Base-by-base conservation (phyloP, 108 stramenopile species). In the Cyclostephanos tholiformis region DNA sequence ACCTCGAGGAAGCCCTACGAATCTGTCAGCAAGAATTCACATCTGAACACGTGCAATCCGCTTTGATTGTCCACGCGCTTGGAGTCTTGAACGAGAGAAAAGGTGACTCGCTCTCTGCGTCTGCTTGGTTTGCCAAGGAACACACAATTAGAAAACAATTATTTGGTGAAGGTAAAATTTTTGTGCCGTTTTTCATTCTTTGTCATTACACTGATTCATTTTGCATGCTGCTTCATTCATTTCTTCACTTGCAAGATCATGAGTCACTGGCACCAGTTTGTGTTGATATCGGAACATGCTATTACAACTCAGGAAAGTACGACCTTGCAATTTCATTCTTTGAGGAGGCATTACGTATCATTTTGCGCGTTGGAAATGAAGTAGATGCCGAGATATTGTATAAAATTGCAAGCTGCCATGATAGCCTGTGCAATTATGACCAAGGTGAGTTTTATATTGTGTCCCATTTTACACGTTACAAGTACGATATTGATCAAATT, bases 391-490 rank as follows among this genome's bases (percentile, higher is more conserved):
- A 76, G 52, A 14, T 58, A 14, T 58, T 82, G 69, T 82, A 82
- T 66, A 82, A 82, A 60, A 82, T 82, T 71, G 81, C 81, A 11
- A 82, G 81, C 74, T 82, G 81, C 38, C 81, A 82, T 51, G 81
- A 82, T 63, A 67, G 75, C 61, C 65, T 82, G n/a, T 75, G 81
- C 64, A 62, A 82, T 20, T 82, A 67, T 51, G 72, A 72, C 16
- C 60, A 82, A 82, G 78, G 78, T 72, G 43, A 63, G 65, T 38
- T 44, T 66, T 12, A 56, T 38, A 2, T 2, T 56, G 41, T 63
- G 20, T 25, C 16, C 26, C 48, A 26, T 20, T 17, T 38, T n/a
- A 67, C 55, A 53, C 13, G 30, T 32, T 17, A 30, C 35, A 23
- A 20, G 2, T 19, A 22, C 19, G 9, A 3, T n/a, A 0, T 39